phyloP scores from a whole-genome alignment of 2,329 filamentous ascomycete species.

The Dothideomycetes sp. region DNA sequence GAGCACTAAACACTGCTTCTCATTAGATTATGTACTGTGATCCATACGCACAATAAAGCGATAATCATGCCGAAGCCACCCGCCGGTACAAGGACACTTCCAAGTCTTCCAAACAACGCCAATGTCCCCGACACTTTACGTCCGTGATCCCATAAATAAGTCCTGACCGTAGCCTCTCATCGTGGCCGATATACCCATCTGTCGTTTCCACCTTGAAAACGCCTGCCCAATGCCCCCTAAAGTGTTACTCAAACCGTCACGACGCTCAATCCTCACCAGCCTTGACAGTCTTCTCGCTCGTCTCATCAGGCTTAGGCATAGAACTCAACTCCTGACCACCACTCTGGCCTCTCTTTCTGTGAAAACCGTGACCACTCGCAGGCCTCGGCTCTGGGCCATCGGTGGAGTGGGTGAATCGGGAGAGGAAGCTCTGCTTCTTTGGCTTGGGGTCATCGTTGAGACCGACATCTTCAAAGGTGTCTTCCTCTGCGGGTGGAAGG shows the following conservation, averaged over 20 bases:
- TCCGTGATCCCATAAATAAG: too few relatives aligned
- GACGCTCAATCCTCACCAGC: neutral
- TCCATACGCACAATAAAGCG: neutral
- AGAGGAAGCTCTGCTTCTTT: conserved; percentile 72
- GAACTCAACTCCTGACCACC: conserved; percentile 60
- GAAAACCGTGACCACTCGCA: conserved; percentile 25
- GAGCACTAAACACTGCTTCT: neutral
- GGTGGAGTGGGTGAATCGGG: conserved; percentile 59
- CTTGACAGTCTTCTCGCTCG: neutral
- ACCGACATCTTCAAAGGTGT: conserved; percentile 83
- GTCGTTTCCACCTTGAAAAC: neutral
- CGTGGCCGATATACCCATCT: neutral
- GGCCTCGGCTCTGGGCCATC: conserved; percentile 29
- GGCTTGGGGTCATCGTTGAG: conserved; percentile 64
- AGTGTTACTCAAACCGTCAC: neutral
- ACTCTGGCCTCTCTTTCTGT: conserved; percentile 61
- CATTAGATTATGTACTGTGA: neutral
- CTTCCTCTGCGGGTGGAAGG: conserved; percentile 39
- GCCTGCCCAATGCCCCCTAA: neutral
- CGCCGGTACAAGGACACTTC: neutral
- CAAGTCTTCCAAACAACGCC: neutral
- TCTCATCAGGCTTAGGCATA: conserved; percentile 29
- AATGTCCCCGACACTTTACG: neutral
- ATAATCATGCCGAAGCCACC: neutral
- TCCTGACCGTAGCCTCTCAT: neutral